Evolutionary conservation across 306 rosid genomes (phyloP).

Genomic region (Cucurbita maxima): DNA sequence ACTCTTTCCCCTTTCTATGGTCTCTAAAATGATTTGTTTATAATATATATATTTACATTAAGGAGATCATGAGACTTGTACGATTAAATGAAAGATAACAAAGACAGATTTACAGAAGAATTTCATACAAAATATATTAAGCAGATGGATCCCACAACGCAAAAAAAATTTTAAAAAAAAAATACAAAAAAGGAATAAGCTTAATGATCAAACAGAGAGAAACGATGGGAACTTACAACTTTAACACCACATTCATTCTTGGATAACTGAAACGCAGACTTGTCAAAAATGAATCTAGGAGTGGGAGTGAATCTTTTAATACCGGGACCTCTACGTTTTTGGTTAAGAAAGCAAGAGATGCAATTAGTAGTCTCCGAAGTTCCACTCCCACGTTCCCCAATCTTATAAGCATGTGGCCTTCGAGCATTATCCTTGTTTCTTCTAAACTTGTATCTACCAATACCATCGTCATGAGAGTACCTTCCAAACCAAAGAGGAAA

Average conservation of each 20-base stretch:
- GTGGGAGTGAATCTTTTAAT: conserved; percentile 19
- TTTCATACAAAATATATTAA: background rate
- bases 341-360: conserved; percentile 40
- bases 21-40: background rate
- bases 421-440: conserved; percentile 27
- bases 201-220: background rate
- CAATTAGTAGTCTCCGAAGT: conserved; percentile 18
- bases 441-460: conserved; percentile 21
- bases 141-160: background rate
- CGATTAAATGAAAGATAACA: background rate
- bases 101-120: background rate
- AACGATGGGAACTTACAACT: conserved; percentile 23
- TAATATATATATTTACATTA: background rate
- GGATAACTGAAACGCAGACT: conserved; percentile 29
- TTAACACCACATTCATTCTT: conserved; percentile 16
- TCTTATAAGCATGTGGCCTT: conserved; percentile 24
- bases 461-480: conserved; percentile 20
- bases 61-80: background rate
- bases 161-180: no score
- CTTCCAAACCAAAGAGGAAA: conserved; percentile 9
- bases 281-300: conserved; percentile 40
- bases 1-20: background rate
- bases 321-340: conserved; percentile 16
- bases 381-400: conserved; percentile 21
- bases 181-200: background rate